phyloP scores from a whole-genome alignment of 2,329 filamentous ascomycete genomes.

The Acrocalymma vagum region DNA sequence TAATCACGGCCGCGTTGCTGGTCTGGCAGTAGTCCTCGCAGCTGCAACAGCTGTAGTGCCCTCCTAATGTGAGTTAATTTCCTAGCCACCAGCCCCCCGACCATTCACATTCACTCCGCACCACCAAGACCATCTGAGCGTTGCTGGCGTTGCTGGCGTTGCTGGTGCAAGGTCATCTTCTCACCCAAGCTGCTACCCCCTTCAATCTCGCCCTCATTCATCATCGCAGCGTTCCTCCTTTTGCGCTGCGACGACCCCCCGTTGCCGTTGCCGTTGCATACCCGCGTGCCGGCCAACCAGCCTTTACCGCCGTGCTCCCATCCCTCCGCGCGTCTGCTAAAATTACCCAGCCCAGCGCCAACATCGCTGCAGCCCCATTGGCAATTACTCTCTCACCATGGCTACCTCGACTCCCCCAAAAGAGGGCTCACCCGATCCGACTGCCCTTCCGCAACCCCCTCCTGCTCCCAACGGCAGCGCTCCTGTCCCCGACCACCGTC shows the following conservation, averaged over 20 bases:
- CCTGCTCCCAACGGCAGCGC: constrained; percentile 16
- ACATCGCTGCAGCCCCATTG: neutral
- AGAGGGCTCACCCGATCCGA: constrained; percentile 38
- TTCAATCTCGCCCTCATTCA: constrained; percentile 26
- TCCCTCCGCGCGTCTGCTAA: constrained; percentile 32
- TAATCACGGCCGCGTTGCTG: too few species aligned
- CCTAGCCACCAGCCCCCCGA: too few species aligned
- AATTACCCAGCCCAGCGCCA: constrained; percentile 21
- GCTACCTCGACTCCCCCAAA: constrained; percentile 31
- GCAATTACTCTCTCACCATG: constrained; percentile 34
- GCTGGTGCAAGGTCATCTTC: too few species aligned
- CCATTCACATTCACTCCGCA: too few species aligned
- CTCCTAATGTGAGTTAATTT: too few species aligned
- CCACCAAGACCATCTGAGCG: neutral
- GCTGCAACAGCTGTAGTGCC: too few species aligned
- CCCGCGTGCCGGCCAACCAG: constrained; percentile 17
- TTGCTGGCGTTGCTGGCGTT: constrained; percentile 12
- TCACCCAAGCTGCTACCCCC: constrained; percentile 23
- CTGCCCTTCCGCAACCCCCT: constrained; percentile 23
- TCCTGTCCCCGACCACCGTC: constrained; percentile 15
- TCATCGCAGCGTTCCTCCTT: constrained; percentile 3
- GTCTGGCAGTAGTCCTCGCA: too few species aligned
- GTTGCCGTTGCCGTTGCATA: constrained; percentile 10
- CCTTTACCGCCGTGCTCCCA: constrained; percentile 22
- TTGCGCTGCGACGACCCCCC: constrained; percentile 7